Conservation (phyloP, 495 filamentous ascomycete species). For the Podospora pseudoanserina region DNA sequence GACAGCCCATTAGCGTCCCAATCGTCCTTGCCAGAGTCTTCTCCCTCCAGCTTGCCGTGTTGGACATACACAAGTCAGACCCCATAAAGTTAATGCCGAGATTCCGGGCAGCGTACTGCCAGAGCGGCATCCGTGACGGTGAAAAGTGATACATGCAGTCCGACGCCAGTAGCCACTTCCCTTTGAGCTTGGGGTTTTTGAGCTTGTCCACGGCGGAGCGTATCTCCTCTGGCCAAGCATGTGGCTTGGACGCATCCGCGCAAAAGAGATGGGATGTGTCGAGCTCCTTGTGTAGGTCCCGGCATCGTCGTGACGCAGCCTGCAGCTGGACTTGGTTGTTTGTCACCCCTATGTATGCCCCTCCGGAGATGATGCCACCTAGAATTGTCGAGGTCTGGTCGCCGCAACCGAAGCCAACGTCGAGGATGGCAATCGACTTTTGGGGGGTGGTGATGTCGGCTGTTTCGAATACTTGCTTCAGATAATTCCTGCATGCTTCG, state of each 20-base stretch:
- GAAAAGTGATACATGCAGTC: constrained; percentile 52
- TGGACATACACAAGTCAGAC: not conserved
- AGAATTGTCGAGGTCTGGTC: not conserved
- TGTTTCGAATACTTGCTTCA: not conserved
- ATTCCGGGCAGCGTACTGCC: constrained; percentile 32
- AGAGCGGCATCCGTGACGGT: constrained; percentile 42
- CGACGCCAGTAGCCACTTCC: constrained; percentile 47
- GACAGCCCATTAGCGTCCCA: constrained; percentile 17
- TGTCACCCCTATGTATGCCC: not conserved
- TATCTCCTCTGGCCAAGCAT: not conserved
- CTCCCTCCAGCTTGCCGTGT: not conserved
- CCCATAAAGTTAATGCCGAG: constrained; percentile 46
- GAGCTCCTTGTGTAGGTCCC: not conserved
- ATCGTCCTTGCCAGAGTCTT: constrained; percentile 11
- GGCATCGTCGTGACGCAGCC: not conserved
- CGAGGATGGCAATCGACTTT: not conserved
- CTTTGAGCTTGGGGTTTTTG: not conserved
- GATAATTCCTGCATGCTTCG: not conserved
- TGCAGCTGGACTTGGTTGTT: not conserved
- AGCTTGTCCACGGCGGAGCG: not conserved
- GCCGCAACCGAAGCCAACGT: not conserved
- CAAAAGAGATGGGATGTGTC: not conserved
- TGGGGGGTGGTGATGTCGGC: not conserved
- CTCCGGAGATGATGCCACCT: not conserved
- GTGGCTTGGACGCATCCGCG: not conserved